Base-by-base conservation (phyloP, 495 filamentous ascomycete genomes). In the Lasiosphaeriaceae sp. region DNA sequence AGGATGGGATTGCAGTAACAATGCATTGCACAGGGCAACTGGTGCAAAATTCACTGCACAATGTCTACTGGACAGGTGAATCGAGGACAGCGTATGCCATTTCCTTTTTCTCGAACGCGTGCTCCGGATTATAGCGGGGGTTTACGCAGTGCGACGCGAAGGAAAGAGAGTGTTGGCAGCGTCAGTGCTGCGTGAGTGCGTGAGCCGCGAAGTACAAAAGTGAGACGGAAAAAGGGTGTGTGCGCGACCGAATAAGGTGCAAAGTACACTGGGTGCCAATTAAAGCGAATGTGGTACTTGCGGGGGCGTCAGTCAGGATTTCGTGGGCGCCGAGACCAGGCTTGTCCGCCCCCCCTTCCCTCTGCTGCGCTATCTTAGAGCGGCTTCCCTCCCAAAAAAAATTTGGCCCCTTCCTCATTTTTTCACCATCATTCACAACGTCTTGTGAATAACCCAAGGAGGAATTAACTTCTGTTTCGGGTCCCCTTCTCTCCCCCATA, bases 341-440 rank as follows among this genome's bases (percentile, higher is more conserved):
- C 14, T 17, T 4, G 14, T 0, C 49, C 48, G 54, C 44, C 59
- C 59, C 54, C 50, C 50, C 50, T 31, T 54, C 26, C 54, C 58
- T 43, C 35, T 45, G 39, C 39, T 43, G 39, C 46, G 19, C 58
- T 56, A 55, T 52, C 53, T 47, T 21, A 53, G 45, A 47, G 50
- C 52, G 55, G 26, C 52, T 34, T 59, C 52, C 60, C 64, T 31
- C 26, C 61, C 39, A 0, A 68, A 69, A 72, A 69, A 68, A 63
- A 58, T 68, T 67, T 66, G 57, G 59, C 56, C 66, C 59, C 51
- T 63, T 57, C 61, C 59, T 66, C 71, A 69, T 66, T 69, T 64
- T 70, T 71, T 62, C 62, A 64, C 54, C 69, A 68, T 63, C 56
- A 60, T 70, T 72, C 70, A 73, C 66, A 66, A 58, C 57, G 58